Evolutionary conservation across 768 basidiomycete species (phyloP).

Genomic region (Chalciporus piperatus): DNA sequence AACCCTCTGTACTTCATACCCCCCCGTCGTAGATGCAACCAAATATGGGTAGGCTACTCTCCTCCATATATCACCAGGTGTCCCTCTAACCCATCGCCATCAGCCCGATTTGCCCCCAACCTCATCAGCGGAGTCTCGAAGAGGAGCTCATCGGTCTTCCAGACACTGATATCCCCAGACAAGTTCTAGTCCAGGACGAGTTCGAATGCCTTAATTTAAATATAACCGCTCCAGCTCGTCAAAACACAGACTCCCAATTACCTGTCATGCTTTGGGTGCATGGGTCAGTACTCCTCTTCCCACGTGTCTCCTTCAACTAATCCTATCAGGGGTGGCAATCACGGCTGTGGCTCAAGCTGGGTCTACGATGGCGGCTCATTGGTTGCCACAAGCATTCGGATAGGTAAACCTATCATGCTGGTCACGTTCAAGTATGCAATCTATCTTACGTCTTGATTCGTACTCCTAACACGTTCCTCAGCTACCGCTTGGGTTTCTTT

Average conservation of each 20-base stretch:
- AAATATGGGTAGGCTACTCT: constrained; percentile 56
- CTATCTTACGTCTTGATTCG: constrained; percentile 17
- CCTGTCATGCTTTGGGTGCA: constrained; percentile 89
- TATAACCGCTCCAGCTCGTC: constrained; percentile 68
- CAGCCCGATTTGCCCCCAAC: constrained; percentile 78
- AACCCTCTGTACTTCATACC: constrained; percentile 54
- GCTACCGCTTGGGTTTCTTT: constrained; percentile 75
- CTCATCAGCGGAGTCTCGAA: constrained; percentile 46
- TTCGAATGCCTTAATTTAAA: constrained; percentile 80
- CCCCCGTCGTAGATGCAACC: constrained; percentile 58
- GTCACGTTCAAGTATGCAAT: constrained; percentile 71
- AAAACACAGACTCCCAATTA: constrained; percentile 48
- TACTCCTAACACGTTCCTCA: constrained; percentile 25
- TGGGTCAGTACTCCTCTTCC: constrained; percentile 48
- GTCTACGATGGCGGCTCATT: constrained; percentile 71
- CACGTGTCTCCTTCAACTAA: constrained; percentile 18
- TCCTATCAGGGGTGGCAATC: constrained; percentile 58
- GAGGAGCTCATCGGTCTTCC: constrained; percentile 61
- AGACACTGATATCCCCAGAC: constrained; percentile 50
- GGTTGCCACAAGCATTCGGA: constrained; percentile 62
- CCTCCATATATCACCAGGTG: not conserved
- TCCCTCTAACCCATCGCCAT: constrained; percentile 2
- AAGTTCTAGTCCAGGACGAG: constrained; percentile 62
- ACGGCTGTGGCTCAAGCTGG: constrained; percentile 76
- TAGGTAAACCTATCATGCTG: constrained; percentile 64